phyloP scores from a whole-genome alignment of 257 asterid species.

The Fraxinus americana region DNA sequence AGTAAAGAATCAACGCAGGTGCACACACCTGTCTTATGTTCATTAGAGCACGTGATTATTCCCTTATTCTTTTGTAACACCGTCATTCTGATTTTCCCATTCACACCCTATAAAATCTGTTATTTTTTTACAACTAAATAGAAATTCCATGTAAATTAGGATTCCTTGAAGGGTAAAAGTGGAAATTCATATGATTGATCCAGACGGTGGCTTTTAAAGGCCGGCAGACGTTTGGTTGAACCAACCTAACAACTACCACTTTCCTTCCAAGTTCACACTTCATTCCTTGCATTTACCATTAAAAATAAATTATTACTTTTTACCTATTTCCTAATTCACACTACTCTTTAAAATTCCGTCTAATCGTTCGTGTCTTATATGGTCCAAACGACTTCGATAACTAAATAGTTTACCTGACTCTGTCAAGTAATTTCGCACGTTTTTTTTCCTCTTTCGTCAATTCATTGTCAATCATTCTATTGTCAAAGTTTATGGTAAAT shows the following conservation, averaged over 20 bases:
- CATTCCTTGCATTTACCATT: conserved; percentile 28
- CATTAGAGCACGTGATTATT: conserved; percentile 20
- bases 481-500: neutral
- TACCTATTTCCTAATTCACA: neutral
- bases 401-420: no score
- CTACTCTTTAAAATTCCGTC: neutral
- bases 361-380: neutral
- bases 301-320: neutral
- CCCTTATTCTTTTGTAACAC: conserved; percentile 23
- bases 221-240: conserved; percentile 66
- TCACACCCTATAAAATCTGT: conserved; percentile 7
- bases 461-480: no score
- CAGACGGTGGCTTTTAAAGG: conserved; percentile 36
- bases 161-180: conserved; percentile 9
- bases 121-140: neutral
- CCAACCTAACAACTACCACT: conserved; percentile 72
- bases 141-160: neutral
- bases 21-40: conserved; percentile 12
- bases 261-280: conserved; percentile 48
- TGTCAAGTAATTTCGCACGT: no score
- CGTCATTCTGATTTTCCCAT: conserved; percentile 23
- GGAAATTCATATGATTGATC: neutral
- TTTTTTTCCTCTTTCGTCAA: neutral
- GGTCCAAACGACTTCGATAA: no score
- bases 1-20: neutral